Conservation (phyloP, 75 land plant genomes). For the Picea sitchensis region DNA sequence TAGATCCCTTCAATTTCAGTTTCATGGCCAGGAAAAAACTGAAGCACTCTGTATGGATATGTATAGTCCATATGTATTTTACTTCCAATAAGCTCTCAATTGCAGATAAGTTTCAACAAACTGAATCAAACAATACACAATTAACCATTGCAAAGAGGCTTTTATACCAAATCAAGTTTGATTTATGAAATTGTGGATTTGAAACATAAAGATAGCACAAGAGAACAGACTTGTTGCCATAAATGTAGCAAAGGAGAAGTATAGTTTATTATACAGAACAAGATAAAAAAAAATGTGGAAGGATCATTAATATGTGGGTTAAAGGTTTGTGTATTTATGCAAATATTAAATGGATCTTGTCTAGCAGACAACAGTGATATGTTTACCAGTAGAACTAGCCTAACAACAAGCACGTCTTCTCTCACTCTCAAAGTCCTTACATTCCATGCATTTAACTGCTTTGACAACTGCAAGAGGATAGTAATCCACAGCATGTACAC, state of each 20-base stretch:
- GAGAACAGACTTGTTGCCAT: too few relatives aligned
- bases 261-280: too few relatives aligned
- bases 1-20: not conserved
- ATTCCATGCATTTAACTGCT: slow-evolving; percentile 47
- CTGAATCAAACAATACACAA: not conserved
- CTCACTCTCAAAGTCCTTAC: slow-evolving; percentile 74
- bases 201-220: too few relatives aligned
- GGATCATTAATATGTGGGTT: too few relatives aligned
- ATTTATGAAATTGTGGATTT: too few relatives aligned
- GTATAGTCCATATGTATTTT: not conserved
- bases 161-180: too few relatives aligned
- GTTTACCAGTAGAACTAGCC: slow-evolving; percentile 82
- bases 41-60: not conserved
- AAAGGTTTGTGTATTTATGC: too few relatives aligned
- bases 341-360: slow-evolving; percentile 7
- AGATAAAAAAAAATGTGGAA: too few relatives aligned
- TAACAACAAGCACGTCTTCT: slow-evolving; percentile 67
- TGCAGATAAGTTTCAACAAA: not conserved
- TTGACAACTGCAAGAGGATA: slow-evolving; percentile 31
- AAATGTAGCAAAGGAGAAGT: too few relatives aligned
- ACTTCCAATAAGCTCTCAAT: not conserved
- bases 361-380: slow-evolving; percentile 88
- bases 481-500: not conserved
- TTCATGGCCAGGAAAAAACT: not conserved
- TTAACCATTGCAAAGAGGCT: too few relatives aligned